Evolutionary conservation across 805 yeast genomes (phyloP).

Genomic region (Danielia oregonensis): DNA sequence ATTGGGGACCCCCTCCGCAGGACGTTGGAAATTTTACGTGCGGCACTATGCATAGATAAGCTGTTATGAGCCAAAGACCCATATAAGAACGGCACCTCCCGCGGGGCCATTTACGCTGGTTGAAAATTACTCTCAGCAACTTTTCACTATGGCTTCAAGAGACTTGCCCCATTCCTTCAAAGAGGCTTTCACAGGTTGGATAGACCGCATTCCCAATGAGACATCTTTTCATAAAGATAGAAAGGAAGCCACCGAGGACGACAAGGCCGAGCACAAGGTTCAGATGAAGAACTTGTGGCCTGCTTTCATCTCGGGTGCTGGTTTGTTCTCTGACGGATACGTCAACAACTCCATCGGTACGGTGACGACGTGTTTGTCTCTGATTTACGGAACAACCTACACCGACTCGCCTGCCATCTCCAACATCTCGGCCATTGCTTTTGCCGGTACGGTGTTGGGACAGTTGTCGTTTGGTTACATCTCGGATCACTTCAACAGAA

Average conservation of each 20-base stretch:
- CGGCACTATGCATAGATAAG: no score
- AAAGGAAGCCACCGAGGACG: slow-evolving; percentile 8
- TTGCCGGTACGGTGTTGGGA: slow-evolving; percentile 89
- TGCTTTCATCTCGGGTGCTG: slow-evolving; percentile 68
- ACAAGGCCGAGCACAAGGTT: slow-evolving; percentile 13
- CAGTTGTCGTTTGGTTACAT: slow-evolving; percentile 76
- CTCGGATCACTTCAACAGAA: slow-evolving; percentile 79
- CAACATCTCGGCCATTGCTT: slow-evolving; percentile 83
- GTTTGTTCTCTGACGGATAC: slow-evolving; percentile 90
- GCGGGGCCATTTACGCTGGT: no score
- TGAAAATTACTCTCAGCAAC: no score
- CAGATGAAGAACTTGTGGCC: slow-evolving; percentile 27
- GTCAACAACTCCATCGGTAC: slow-evolving; percentile 81
- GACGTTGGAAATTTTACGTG: no score
- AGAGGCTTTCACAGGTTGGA: slow-evolving; percentile 13
- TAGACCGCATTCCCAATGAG: slow-evolving; percentile 11
- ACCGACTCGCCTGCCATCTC: slow-evolving; percentile 63
- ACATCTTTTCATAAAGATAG: slow-evolving; percentile 4
- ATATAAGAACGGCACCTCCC: no score
- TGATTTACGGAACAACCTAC: slow-evolving; percentile 63
- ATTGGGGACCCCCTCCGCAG: no score
- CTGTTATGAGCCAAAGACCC: no score
- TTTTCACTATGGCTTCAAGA: slow-evolving; percentile 16
- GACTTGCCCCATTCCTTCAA: slow-evolving; percentile 16
- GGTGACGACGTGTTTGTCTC: slow-evolving; percentile 65